Base-by-base conservation (phyloP, 2,329 filamentous ascomycete species). In the Colletotrichum sp. region DNA sequence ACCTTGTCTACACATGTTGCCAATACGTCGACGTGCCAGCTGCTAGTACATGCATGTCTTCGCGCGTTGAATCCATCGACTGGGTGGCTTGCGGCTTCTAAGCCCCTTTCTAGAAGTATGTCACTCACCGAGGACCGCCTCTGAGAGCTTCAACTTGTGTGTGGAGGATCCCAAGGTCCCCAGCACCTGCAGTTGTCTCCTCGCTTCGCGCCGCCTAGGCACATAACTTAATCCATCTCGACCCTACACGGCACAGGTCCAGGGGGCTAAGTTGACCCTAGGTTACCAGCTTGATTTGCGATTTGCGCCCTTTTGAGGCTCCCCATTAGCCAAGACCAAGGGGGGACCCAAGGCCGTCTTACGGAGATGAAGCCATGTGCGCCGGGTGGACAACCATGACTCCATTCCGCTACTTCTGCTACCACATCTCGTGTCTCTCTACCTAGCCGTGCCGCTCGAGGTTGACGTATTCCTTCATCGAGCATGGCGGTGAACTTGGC, bases 291-390 rank as follows among this genome's bases (percentile, higher is more conserved):
- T 56, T 65, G 65, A 39, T 60, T 22, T 22, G 22, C 22, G 22
- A 22, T 22, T 61, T 74, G 68, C 67, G 67, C 60, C 52, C 43
- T 65, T 74, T 74, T 73, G 74, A 74, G 70, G 70, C 74, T 76
- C 74, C 74, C 74, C 64, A 69, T 76, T 48, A 52, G 67, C 67
- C 67, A 70, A 70, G 32, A 39, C 67, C 67, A 70, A 70, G 32
- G 30, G 48, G n/a, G 30, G 61, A 32, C 61, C 73, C 30, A 66
- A 66, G 68, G 18, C 64, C 64, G 65, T 76, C 74, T 58, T 73
- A 76, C 70, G 74, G 64, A 76, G 74, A 73, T 58, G 74, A 73
- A 69, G 70, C 70, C 74, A 69, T 74, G 74, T 76, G 70, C 55
- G 32, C 74, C 58, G 65, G 71, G 67, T 74, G 74, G 70, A 65